Conservation (phyloP, 2,329 filamentous ascomycete genomes). For the Paraphoma chrysanthemicola region DNA sequence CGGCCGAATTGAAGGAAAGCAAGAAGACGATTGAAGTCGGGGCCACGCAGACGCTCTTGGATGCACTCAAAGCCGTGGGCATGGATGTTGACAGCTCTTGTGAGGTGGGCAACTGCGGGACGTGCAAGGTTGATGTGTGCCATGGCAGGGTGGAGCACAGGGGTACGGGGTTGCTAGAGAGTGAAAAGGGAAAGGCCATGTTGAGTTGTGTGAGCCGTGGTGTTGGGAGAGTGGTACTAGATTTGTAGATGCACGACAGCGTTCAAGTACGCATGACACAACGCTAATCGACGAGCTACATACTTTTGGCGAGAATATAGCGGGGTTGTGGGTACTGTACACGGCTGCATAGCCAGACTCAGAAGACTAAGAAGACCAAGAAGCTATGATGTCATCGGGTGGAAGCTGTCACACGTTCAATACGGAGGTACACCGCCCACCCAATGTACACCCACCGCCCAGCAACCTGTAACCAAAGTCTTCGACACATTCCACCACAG, state of each 20-base stretch:
- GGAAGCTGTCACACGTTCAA: too few species aligned
- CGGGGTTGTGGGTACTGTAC: too few species aligned
- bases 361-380: too few species aligned
- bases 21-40: constrained; percentile 54
- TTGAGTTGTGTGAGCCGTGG: constrained; percentile 49
- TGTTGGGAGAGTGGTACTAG: constrained; percentile 41
- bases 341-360: too few species aligned
- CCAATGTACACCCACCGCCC: too few species aligned
- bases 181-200: constrained; percentile 46
- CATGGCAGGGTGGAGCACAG: constrained; percentile 49
- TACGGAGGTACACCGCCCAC: too few species aligned
- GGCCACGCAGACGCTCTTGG: constrained; percentile 50
- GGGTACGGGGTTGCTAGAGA: constrained; percentile 46
- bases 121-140: constrained; percentile 50
- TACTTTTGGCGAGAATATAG: background rate
- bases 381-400: too few species aligned
- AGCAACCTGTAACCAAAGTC: too few species aligned
- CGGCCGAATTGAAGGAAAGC: constrained; percentile 59
- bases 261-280: background rate
- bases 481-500: background rate
- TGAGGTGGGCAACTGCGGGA: constrained; percentile 54
- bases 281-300: background rate
- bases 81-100: constrained; percentile 55
- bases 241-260: constrained; percentile 23
- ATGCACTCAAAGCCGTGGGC: constrained; percentile 51